phyloP scores from a whole-genome alignment of 202 grass and related monocot species.

The Bolboschoenoplectus hybrid region DNA sequence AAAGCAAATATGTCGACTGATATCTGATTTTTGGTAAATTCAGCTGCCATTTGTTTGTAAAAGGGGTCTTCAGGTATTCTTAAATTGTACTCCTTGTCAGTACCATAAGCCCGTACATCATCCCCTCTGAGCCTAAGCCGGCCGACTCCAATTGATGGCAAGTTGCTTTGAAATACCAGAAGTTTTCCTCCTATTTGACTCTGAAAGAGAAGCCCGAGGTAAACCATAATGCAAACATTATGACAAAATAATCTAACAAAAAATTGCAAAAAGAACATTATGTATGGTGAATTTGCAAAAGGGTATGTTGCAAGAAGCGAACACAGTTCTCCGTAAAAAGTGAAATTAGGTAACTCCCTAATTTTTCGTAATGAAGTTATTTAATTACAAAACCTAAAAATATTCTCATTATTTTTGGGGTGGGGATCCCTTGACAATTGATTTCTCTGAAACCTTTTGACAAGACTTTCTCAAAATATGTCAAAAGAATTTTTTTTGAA shows the following conservation, averaged over 20 bases:
- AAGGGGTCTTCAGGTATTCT: conserved; percentile 90
- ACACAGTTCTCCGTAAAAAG: background rate
- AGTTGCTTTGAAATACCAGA: conserved; percentile 87
- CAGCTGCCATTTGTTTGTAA: conserved; percentile 99
- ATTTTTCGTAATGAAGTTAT: background rate
- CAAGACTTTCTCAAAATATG: no score
- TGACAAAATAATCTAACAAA: conserved; percentile 36
- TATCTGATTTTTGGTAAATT: conserved; percentile 95
- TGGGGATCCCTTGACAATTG: no score
- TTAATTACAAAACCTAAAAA: background rate
- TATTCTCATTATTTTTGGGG: background rate
- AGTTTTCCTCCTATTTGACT: conserved; percentile 92
- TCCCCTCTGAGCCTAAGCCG: conserved; percentile 86
- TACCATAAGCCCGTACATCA: conserved; percentile 89
- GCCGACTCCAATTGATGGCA: conserved; percentile 90
- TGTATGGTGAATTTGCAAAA: conserved; percentile 25
- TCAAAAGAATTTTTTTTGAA: no score
- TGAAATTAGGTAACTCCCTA: background rate
- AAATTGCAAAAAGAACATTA: conserved; percentile 24
- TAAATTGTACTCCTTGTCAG: conserved; percentile 81
- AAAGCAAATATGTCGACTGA: conserved; percentile 90
- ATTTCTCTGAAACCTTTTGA: no score
- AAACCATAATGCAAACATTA: conserved; percentile 37
- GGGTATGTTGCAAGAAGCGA: background rate
- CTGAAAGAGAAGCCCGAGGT: conserved; percentile 46